phyloP scores from a whole-genome alignment of 2,329 filamentous ascomycete species.

The Colletotrichum sublineola region DNA sequence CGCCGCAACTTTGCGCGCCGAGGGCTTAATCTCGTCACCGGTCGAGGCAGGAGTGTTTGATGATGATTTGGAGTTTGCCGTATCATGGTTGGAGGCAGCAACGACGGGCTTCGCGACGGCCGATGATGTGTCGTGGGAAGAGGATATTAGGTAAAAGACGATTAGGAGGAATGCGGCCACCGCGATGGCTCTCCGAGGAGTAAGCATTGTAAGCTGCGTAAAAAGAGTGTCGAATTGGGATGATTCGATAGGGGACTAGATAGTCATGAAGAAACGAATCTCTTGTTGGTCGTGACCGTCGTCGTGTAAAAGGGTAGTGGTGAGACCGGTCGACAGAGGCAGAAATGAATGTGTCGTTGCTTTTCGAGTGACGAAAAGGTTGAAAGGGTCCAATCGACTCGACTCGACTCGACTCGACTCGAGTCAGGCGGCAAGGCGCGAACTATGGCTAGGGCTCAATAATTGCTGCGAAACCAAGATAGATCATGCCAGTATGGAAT shows the following conservation, averaged over 20 bases:
- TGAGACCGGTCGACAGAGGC: slow-evolving; percentile 10
- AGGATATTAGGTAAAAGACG: slow-evolving; percentile 77
- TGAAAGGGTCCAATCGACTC: slow-evolving; percentile 11
- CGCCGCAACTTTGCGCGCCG: slow-evolving; percentile 52
- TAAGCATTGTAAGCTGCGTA: slow-evolving; percentile 72
- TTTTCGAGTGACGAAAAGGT: background rate
- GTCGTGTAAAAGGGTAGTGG: slow-evolving; percentile 14
- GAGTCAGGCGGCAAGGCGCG: slow-evolving; percentile 13
- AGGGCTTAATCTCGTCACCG: slow-evolving; percentile 22
- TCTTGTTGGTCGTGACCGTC: background rate
- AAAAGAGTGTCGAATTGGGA: slow-evolving; percentile 18
- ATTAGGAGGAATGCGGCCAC: slow-evolving; percentile 77
- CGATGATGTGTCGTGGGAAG: slow-evolving; percentile 62
- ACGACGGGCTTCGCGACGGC: slow-evolving; percentile 45
- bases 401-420: slow-evolving; percentile 21
- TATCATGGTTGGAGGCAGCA: slow-evolving; percentile 42
- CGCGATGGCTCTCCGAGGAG: slow-evolving; percentile 81
- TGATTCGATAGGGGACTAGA: slow-evolving; percentile 14
- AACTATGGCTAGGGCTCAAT: background rate
- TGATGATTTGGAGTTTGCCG: slow-evolving; percentile 20
- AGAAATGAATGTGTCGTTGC: slow-evolving; percentile 29
- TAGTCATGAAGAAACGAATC: slow-evolving; percentile 14
- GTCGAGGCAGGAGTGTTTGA: slow-evolving; percentile 7
- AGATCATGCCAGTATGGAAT: slow-evolving; percentile 39
- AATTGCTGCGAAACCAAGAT: slow-evolving; percentile 29